Percentiles rank a stretch among this genome's conserved stretches.
These are phyloP conservation scores for Scalesia atractyloides DNA, from an alignment of 129 eudicot genomes.

Conservation along the genomic window DNA sequence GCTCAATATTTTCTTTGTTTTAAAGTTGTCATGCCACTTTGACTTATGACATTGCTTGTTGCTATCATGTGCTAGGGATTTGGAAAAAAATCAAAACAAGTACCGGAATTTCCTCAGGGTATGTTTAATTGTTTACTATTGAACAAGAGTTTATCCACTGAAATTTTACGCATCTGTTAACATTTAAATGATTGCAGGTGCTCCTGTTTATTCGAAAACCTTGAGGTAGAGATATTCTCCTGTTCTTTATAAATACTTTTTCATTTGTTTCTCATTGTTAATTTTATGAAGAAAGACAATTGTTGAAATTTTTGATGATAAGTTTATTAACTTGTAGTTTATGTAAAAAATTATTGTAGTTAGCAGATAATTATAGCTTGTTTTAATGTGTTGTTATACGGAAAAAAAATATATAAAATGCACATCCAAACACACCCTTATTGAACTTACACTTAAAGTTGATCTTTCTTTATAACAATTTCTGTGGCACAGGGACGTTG, in stretches of 20 bases:
- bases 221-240: slow-evolving; percentile 24
- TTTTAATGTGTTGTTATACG: not conserved
- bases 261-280: not conserved
- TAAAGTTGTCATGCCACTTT: slow-evolving; percentile 9
- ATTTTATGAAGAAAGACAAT: not conserved
- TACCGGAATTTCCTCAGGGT: slow-evolving; percentile 34
- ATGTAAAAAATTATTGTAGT: not conserved
- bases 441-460: not conserved
- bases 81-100: slow-evolving; percentile 26
- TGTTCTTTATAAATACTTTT: slow-evolving; percentile 1
- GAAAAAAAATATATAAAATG: not conserved
- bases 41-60: slow-evolving; percentile 11
- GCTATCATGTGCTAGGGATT: slow-evolving; percentile 22
- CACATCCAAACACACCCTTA: not conserved
- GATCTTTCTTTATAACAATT: not conserved
- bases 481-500: slow-evolving; percentile 28
- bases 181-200: slow-evolving; percentile 27
- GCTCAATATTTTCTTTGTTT: not conserved
- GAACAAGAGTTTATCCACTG: not conserved
- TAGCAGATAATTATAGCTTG: not conserved
- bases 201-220: slow-evolving; percentile 16
- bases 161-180: slow-evolving; percentile 6
- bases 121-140: slow-evolving; percentile 7
- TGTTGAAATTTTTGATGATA: not conserved
- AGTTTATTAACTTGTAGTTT: not conserved